Base-by-base conservation (phyloP, 2,329 filamentous ascomycete species). In the Botrytis aclada region DNA sequence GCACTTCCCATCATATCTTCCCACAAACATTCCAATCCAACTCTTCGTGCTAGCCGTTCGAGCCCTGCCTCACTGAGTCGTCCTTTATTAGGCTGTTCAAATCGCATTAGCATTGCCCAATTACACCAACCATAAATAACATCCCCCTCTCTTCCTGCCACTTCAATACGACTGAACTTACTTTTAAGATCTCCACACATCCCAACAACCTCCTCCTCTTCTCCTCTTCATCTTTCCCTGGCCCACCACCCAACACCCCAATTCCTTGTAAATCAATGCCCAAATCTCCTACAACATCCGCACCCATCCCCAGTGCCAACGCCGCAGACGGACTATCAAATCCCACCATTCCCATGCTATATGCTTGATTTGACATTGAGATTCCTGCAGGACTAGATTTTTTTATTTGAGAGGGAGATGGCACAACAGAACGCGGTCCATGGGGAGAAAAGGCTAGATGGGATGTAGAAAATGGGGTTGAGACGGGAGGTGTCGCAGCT, bases 31-130 rank as follows among this genome's bases (percentile, higher is more conserved):
- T 91, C 90, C 56, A 92, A 83, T n/a, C 91, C 92, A 71, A 91
- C 85, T 71, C 88, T 86, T 77, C 88, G 87, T 14, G 89, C 91
- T 43, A 95, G 83, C 71, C 92, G 86, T 80, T 92, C 89, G n/a
- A 96, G 84, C 3, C 92, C 92, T 43, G 92, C 89, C 78, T 93
- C 91, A 77, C 92, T 93, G 54, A 95, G 89, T 58, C 90, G 83
- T 6, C 91, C 91, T 75, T 88, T 88, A 77, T 81, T 81, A 20
- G 75, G 76, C 76, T 82, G 75, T 79, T 80, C 63, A 12, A 43
- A 54, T 56, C 2, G 62, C 34, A 72, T 73, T 56, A 75, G 73
- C 32, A 65, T 54, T 29, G 78, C 80, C 73, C 81, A 79, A 71
- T 77, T 32, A 41, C 43, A 47, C 41, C 37, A 56, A 29, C 2